A percentile compares a stretch with the other conserved stretches of the same genome.
Conservation (phyloP, 345 rosid genomes). For the Salix viminalis region DNA sequence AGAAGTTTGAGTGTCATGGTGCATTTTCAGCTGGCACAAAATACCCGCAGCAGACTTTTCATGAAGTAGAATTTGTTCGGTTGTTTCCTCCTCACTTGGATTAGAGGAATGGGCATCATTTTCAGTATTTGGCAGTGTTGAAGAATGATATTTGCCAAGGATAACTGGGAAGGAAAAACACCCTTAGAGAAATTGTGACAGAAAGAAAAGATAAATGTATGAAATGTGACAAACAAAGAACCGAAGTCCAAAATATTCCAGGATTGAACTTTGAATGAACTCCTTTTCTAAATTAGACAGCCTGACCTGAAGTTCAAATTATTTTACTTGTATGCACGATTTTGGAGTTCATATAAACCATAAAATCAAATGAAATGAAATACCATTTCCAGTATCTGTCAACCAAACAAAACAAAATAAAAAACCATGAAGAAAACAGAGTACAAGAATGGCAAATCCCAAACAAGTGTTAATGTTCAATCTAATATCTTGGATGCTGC, state of each 20-base stretch:
- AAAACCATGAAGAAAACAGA: not conserved
- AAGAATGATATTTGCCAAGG: constrained; percentile 55
- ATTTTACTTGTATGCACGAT: not conserved
- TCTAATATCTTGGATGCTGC: not conserved
- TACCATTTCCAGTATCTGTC: not conserved
- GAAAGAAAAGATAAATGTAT: not conserved
- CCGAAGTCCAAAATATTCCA: not conserved
- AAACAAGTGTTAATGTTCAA: not conserved
- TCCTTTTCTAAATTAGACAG: not conserved
- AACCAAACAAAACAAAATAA: not conserved
- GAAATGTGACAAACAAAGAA: not conserved
- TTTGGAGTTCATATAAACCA: not conserved
- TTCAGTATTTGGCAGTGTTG: constrained; percentile 24
- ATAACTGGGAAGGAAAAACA: constrained; percentile 40
- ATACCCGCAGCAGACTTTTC: constrained; percentile 78
- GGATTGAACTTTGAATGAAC: not conserved
- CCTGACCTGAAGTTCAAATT: not conserved
- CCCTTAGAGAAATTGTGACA: not conserved
- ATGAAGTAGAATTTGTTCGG: constrained; percentile 47
- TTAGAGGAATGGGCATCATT: constrained; percentile 26
- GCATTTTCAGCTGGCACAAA: constrained; percentile 45
- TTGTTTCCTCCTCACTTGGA: constrained; percentile 57
- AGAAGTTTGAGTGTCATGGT: constrained; percentile 39
- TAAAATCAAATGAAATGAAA: not conserved
- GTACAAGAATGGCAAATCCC: not conserved